Conservation (phyloP, 2,329 filamentous ascomycete genomes). For the Venturia carpophila region DNA sequence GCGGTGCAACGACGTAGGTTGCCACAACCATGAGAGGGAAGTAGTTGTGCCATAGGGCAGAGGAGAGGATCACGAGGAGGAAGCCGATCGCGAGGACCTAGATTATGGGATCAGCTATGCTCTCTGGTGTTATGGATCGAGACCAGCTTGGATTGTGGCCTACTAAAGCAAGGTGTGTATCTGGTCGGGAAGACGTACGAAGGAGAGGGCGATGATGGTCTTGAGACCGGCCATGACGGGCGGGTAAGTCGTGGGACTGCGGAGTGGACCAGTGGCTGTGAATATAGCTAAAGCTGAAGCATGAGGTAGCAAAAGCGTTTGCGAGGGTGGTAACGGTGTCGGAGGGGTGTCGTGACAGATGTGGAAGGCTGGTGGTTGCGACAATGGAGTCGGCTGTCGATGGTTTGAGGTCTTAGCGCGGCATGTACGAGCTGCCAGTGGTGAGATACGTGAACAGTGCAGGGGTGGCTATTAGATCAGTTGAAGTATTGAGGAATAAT, state of each 20-base stretch:
- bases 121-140: neutral
- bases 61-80: conserved; percentile 96
- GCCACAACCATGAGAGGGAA: conserved; percentile 91
- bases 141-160: too few relatives aligned
- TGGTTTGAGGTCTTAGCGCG: conserved; percentile 13
- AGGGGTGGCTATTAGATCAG: neutral
- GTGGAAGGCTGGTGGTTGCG: conserved; percentile 8
- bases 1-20: conserved; percentile 85
- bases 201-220: conserved; percentile 97
- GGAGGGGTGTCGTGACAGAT: neutral
- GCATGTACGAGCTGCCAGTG: too few relatives aligned
- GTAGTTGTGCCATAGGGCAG: conserved; percentile 90
- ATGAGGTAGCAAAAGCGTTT: neutral
- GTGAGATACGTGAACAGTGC: neutral
- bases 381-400: neutral
- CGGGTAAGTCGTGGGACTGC: conserved; percentile 22
- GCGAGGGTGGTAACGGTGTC: neutral
- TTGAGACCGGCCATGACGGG: conserved; percentile 77
- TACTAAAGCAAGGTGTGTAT: too few relatives aligned
- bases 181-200: conserved; percentile 49
- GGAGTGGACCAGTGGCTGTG: neutral
- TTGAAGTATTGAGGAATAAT: neutral
- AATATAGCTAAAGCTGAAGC: neutral
- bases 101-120: neutral
- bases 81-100: conserved; percentile 94